Base-by-base conservation (phyloP, 805 yeast genomes). In the Geotrichum ghanense region DNA sequence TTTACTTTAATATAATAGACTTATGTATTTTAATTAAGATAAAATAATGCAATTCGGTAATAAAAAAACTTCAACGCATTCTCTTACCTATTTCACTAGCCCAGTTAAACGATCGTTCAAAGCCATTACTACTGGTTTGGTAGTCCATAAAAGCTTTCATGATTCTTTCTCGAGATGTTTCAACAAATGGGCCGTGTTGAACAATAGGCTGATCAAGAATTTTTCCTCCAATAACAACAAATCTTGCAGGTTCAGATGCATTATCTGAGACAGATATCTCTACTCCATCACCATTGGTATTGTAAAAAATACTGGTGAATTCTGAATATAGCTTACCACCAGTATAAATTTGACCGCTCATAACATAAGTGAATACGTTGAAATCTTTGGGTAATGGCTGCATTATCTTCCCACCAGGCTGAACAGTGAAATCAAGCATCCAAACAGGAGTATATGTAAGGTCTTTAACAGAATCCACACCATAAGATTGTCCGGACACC, bases 121-220 rank as follows among this genome's bases (percentile, higher is more conserved):
- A 58, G 1, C 63, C 63, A 41, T 58, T 58, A 6, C 49, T 43
- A n/a, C 51, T 52, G 43, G 65, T 61, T 62, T 81, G 88, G 60
- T 81, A 88, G 59, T 82, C 86, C 62, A 65, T 56, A 55, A 83
- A 79, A 0, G 85, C 90, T 55, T 81, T 64, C 51, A 76, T 71
- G 50, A 86, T 79, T 50, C 76, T 77, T 45, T 76, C 80, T 45
- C 71, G 70, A 20, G 80, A 66, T 6, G 81, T 74, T 49, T 83
- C 90, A 14, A 87, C 95, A 58, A 87, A 88, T 14, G 95, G 95
- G 17, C 95, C 95, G 59, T 86, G 80, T 59, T 87, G 95, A 25
- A 84, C 81, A 46, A 81, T 71, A 19, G 75, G 73, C 49, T 59
- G 63, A 34, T 59, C 58, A 22, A 59, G 51, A 9, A 53, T 50